phyloP scores from a whole-genome alignment of 2,329 filamentous ascomycete species.

The Drechslerella dactyloides region DNA sequence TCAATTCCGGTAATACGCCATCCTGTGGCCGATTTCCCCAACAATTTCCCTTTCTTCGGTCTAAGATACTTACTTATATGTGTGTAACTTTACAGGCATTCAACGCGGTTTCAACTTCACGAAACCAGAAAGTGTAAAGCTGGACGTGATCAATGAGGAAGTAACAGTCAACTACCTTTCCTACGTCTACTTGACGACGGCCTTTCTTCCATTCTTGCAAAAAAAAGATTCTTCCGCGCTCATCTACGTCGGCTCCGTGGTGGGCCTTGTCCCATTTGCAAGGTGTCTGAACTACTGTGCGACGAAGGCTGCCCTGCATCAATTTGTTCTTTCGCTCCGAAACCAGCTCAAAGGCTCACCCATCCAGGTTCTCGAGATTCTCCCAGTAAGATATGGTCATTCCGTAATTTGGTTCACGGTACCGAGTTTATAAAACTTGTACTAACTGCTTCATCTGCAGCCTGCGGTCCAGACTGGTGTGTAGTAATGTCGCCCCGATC shows the following conservation, averaged over 20 bases:
- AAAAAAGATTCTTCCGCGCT: conserved; percentile 55
- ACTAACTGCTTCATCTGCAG: conserved; percentile 1
- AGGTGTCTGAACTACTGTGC: conserved; percentile 64
- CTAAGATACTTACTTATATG: too few species aligned
- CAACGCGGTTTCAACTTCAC: conserved; percentile 63
- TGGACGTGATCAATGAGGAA: conserved; percentile 59
- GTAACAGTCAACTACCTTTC: conserved; percentile 63
- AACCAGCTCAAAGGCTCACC: conserved; percentile 58
- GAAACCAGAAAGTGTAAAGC: conserved; percentile 60
- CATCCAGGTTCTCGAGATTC: conserved; percentile 62
- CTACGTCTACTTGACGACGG: conserved; percentile 60
- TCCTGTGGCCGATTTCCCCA: too few species aligned
- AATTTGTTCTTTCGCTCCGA: conserved; percentile 61
- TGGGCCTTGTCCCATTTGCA: conserved; percentile 62
- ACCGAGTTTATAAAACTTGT: not conserved
- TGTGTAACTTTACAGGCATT: conserved; percentile 55
- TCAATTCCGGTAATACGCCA: conserved; percentile 62
- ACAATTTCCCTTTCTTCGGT: too few species aligned
- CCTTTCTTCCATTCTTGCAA: conserved; percentile 61
- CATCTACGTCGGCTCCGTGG: conserved; percentile 59
- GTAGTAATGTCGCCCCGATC: not conserved
- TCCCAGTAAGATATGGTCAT: conserved; percentile 56
- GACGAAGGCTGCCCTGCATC: conserved; percentile 64
- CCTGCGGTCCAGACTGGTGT: conserved; percentile 38
- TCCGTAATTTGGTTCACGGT: not conserved